phyloP scores from a whole-genome alignment of 2,329 filamentous ascomycete species.

The Venturia carpophila region DNA sequence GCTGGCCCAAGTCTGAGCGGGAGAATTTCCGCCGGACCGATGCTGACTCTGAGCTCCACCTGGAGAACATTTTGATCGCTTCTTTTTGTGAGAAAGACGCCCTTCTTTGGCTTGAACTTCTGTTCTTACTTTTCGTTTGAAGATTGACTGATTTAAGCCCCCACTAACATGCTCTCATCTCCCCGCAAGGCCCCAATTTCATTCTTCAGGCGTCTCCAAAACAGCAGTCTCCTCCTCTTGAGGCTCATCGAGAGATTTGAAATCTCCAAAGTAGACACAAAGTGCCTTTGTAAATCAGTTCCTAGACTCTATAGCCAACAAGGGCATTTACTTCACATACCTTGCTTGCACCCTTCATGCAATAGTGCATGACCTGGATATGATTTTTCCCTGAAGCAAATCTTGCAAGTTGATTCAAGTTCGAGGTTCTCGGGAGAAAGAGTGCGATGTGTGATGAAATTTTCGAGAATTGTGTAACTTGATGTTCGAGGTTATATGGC shows the following conservation, averaged over 20 bases:
- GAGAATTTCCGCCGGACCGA: neutral
- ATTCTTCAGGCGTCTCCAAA: neutral
- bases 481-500: slow-evolving; percentile 64
- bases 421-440: slow-evolving; percentile 78
- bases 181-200: neutral
- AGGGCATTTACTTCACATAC: slow-evolving; percentile 34
- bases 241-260: slow-evolving; percentile 22
- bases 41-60: neutral
- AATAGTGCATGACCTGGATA: slow-evolving; percentile 79
- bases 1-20: neutral
- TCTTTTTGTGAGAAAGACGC: too few relatives aligned
- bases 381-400: slow-evolving; percentile 44
- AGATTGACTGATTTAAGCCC: too few relatives aligned
- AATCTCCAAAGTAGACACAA: slow-evolving; percentile 52
- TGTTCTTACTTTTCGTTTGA: too few relatives aligned
- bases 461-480: slow-evolving; percentile 54
- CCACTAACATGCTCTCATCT: neutral
- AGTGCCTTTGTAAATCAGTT: slow-evolving; percentile 36
- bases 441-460: slow-evolving; percentile 54
- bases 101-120: too few relatives aligned
- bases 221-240: neutral
- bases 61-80: too few relatives aligned
- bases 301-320: neutral
- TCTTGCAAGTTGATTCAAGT: slow-evolving; percentile 68
- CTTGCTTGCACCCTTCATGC: slow-evolving; percentile 83